A percentile compares a stretch with the other conserved stretches of the same genome.
Evolutionary conservation across 129 eudicot species (phyloP).

Genomic region (Chrysanthemum seticuspe): DNA sequence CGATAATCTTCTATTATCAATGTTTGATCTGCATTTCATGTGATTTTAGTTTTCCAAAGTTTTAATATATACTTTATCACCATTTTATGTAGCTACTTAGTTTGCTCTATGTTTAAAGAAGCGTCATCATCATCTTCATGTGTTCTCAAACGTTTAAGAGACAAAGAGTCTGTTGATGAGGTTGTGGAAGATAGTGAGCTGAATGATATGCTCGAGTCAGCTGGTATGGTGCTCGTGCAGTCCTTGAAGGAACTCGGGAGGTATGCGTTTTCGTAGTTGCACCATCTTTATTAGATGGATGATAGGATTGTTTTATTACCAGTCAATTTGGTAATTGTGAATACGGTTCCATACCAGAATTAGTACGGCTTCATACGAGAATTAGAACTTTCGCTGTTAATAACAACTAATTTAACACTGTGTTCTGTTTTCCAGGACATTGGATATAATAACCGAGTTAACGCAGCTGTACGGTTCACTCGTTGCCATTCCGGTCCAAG

Average conservation of each 20-base stretch:
- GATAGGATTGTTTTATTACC: not conserved
- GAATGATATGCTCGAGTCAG: conserved; percentile 76
- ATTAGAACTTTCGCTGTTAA: no score
- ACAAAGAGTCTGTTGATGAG: conserved; percentile 2
- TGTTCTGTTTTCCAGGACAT: conserved; percentile 53
- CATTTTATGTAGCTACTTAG: conserved; percentile 62
- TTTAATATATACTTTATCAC: conserved; percentile 12
- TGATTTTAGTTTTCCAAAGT: not conserved
- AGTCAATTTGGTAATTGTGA: no score
- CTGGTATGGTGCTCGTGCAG: conserved; percentile 89
- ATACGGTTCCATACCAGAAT: no score
- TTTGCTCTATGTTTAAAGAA: conserved; percentile 74
- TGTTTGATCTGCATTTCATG: no score
- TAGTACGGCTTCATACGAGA: no score
- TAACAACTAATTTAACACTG: conserved; percentile 5
- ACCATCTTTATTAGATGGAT: not conserved
- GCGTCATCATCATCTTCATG: conserved; percentile 61
- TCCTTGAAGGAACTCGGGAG: conserved; percentile 68
- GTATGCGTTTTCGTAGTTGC: conserved; percentile 30
- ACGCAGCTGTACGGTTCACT: conserved; percentile 54
- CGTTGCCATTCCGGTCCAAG: conserved; percentile 64
- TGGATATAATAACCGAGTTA: conserved; percentile 64
- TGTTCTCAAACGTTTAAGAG: conserved; percentile 46
- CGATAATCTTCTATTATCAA: no score
- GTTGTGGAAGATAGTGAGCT: conserved; percentile 33